Conservation (phyloP, 164 flowering plant species). For the Kingdonia uniflora region DNA sequence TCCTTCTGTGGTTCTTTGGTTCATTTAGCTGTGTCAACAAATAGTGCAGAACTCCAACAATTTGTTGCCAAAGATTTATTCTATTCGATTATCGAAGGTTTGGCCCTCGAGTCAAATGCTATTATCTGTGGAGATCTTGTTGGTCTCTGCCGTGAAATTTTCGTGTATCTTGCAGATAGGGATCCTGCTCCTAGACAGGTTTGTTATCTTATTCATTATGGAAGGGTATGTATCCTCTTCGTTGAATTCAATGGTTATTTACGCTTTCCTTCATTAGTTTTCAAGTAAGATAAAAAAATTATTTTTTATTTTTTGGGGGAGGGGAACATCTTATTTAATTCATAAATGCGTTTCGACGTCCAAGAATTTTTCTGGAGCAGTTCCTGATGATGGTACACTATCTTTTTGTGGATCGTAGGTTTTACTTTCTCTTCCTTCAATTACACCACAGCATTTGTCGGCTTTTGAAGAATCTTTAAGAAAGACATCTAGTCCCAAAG, state of each 20-base stretch:
- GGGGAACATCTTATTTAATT: too few relatives aligned
- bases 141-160: slow-evolving; percentile 84
- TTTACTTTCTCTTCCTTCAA: slow-evolving; percentile 76
- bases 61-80: slow-evolving; percentile 83
- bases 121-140: slow-evolving; percentile 65
- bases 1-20: slow-evolving; percentile 60
- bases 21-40: slow-evolving; percentile 49
- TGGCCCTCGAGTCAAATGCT: slow-evolving; percentile 83
- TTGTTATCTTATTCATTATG: slow-evolving; percentile 11
- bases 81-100: slow-evolving; percentile 62
- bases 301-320: background rate
- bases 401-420: slow-evolving; percentile 34
- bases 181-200: slow-evolving; percentile 90
- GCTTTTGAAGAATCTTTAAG: slow-evolving; percentile 87
- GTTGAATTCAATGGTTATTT: too few relatives aligned
- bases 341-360: too few relatives aligned
- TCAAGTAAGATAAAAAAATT: background rate
- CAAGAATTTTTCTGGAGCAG: too few relatives aligned
- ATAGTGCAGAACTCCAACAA: slow-evolving; percentile 53
- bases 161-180: slow-evolving; percentile 58
- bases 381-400: background rate
- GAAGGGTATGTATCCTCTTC: too few relatives aligned
- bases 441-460: slow-evolving; percentile 45
- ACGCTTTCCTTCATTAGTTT: too few relatives aligned
- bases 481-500: slow-evolving; percentile 83